phyloP scores from a whole-genome alignment of 192 early-diverging fungal species.

The Phlyctochytrium planicorne region DNA sequence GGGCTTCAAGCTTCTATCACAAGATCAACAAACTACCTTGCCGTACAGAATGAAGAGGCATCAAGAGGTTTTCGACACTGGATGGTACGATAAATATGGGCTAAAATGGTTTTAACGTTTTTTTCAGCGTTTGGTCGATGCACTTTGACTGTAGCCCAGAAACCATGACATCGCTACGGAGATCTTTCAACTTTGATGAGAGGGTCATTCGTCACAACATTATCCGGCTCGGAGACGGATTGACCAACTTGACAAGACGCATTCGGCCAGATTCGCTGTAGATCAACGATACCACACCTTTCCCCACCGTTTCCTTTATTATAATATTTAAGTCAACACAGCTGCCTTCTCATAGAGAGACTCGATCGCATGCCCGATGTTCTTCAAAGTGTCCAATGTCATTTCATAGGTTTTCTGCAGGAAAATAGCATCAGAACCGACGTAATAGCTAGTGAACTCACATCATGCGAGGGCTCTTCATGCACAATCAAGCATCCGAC shows the following conservation, averaged over 20 bases:
- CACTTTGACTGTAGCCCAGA: conserved; percentile 44
- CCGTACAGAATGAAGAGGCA: conserved; percentile 89
- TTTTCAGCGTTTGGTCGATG: conserved; percentile 36
- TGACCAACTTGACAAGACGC: conserved; percentile 10
- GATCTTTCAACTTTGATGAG: conserved; percentile 42
- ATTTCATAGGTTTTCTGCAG: conserved; percentile 86
- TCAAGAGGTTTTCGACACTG: conserved; percentile 57
- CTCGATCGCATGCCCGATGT: conserved; percentile 93
- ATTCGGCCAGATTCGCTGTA: not conserved
- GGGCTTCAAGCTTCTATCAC: conserved; percentile 73
- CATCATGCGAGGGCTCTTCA: conserved; percentile 83
- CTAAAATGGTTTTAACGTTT: conserved; percentile 13
- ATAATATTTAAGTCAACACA: not conserved
- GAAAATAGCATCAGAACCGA: not conserved
- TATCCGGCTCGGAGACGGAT: conserved; percentile 45
- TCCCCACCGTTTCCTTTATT: too few relatives aligned
- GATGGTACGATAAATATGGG: conserved; percentile 27
- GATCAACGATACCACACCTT: too few relatives aligned
- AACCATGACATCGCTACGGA: conserved; percentile 31
- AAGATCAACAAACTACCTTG: conserved; percentile 45
- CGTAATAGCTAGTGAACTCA: conserved; percentile 37
- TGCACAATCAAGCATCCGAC: conserved; percentile 94
- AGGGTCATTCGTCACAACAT: conserved; percentile 48
- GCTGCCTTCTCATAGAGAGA: conserved; percentile 87
- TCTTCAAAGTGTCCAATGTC: conserved; percentile 93